Percentiles rank a stretch among this genome's conserved stretches.
Evolutionary conservation across 495 filamentous ascomycete species (phyloP).

Genomic region (Sphaerosporella brunnea): DNA sequence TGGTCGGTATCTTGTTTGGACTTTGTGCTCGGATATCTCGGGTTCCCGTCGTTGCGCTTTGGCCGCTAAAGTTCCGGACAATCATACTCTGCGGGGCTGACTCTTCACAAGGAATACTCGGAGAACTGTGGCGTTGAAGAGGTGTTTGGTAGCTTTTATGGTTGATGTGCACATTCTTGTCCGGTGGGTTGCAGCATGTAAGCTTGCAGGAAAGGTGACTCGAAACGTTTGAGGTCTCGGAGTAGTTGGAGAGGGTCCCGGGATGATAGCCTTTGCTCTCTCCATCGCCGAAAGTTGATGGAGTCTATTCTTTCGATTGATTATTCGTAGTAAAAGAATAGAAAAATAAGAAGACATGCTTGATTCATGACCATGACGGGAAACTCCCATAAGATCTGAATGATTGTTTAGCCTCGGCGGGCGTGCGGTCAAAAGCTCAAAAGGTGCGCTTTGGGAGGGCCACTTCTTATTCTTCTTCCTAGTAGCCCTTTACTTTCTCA

Average conservation of each 20-base stretch:
- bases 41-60: constrained; percentile 1
- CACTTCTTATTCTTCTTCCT: no score
- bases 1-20: constrained; percentile 1
- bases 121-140: neutral
- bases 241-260: neutral
- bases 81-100: neutral
- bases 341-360: neutral
- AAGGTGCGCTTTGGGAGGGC: no score
- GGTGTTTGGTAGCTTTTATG: neutral
- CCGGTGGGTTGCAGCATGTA: no score
- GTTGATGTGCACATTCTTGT: constrained; percentile 1
- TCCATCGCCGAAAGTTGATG: neutral
- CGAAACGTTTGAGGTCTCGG: neutral
- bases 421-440: no score
- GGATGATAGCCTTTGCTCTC: no score
- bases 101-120: neutral
- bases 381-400: neutral
- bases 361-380: neutral
- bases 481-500: neutral
- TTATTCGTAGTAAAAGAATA: neutral
- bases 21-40: neutral
- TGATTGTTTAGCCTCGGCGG: neutral
- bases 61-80: neutral
- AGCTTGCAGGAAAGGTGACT: neutral
- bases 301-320: neutral